A percentile compares a stretch with the other conserved stretches of the same genome.
phyloP scores from a whole-genome alignment of 2,329 filamentous ascomycete species.

The Diaporthe batatas region DNA sequence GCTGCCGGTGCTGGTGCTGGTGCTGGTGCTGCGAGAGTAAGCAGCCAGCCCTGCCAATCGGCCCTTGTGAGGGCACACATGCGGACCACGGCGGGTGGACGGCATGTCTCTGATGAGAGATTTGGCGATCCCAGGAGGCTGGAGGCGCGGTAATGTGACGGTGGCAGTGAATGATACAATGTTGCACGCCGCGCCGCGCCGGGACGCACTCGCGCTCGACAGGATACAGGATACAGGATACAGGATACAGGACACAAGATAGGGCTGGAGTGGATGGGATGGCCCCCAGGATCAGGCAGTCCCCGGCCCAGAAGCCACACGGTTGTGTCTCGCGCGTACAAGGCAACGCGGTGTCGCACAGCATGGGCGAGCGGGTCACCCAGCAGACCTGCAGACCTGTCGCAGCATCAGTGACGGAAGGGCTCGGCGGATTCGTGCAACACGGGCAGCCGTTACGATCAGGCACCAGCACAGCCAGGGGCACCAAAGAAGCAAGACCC shows the following conservation, averaged over 20 bases:
- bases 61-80: not conserved
- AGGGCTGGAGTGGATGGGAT: constrained; percentile 35
- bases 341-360: constrained; percentile 37
- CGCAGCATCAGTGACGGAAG: constrained; percentile 11
- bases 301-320: constrained; percentile 7
- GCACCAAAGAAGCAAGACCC: not conserved
- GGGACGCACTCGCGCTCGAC: constrained; percentile 12
- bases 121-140: constrained; percentile 26
- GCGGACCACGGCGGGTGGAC: not conserved
- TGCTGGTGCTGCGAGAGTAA: constrained; percentile 7
- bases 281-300: constrained; percentile 31
- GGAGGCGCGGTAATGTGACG: constrained; percentile 36
- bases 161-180: constrained; percentile 31
- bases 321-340: constrained; percentile 10
- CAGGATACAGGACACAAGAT: not conserved
- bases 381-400: constrained; percentile 30
- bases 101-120: constrained; percentile 9
- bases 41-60: constrained; percentile 37
- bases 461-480: constrained; percentile 31
- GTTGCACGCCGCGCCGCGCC: constrained; percentile 9
- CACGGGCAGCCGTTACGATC: constrained; percentile 36
- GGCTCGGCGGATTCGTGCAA: constrained; percentile 34
- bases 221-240: constrained; percentile 13
- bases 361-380: constrained; percentile 21
- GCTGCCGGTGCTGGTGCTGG: too few relatives aligned